Conservation (phyloP, 257 asterid genomes). For the Przewalskia tangutica region DNA sequence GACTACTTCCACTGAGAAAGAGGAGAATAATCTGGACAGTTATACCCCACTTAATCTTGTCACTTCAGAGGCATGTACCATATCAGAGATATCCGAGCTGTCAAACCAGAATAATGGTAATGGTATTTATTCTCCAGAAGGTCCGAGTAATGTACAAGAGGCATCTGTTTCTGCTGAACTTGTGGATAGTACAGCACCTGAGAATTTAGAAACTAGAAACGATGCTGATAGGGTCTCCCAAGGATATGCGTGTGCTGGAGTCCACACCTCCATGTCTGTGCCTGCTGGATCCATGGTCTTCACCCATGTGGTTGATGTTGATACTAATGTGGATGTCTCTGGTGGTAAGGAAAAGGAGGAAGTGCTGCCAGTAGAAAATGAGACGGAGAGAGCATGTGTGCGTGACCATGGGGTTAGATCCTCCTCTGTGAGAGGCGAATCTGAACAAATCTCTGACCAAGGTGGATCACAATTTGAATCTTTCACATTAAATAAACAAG, state of each 20-base stretch:
- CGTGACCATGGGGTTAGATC: background rate
- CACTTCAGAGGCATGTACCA: background rate
- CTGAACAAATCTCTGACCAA: constrained; percentile 9
- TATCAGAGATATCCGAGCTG: background rate
- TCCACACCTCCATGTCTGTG: constrained; percentile 15
- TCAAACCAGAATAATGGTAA: constrained; percentile 6
- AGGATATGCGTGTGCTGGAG: constrained; percentile 25
- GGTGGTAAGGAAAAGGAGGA: constrained; percentile 14
- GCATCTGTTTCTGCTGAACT: constrained; percentile 16
- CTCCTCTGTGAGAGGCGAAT: background rate
- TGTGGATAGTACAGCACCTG: constrained; percentile 22
- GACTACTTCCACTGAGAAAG: constrained; percentile 14
- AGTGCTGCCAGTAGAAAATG: constrained; percentile 11
- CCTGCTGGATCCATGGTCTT: constrained; percentile 25
- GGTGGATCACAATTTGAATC: constrained; percentile 23
- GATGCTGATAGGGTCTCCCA: constrained; percentile 14
- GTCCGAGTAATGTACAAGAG: constrained; percentile 8
- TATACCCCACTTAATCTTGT: constrained; percentile 12
- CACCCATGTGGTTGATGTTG: constrained; percentile 16
- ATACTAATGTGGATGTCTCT: constrained; percentile 20
- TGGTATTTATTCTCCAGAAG: constrained; percentile 17
- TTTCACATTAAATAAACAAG: constrained; percentile 18
- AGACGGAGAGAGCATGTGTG: constrained; percentile 1
- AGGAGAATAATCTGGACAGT: constrained; percentile 23
- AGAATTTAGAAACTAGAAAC: constrained; percentile 20